phyloP scores from a whole-genome alignment of 495 filamentous ascomycete genomes.

The Aspergillus homomorphus region DNA sequence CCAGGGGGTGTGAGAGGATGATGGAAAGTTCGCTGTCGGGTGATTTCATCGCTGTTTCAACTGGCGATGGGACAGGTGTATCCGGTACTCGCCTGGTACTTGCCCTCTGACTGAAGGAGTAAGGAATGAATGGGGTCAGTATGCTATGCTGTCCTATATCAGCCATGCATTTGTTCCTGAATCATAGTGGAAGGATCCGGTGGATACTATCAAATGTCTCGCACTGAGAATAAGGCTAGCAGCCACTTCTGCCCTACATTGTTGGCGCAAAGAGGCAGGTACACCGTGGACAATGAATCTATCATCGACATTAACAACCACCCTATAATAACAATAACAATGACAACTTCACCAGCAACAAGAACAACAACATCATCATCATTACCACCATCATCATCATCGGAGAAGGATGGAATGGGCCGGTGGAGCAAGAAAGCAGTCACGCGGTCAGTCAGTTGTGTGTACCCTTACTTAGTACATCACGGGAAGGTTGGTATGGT shows the following conservation, averaged over 20 bases:
- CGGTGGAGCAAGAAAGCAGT: conserved; percentile 16
- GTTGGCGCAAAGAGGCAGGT: neutral
- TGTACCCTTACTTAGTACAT: conserved; percentile 14
- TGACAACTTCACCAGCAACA: neutral
- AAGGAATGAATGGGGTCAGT: neutral
- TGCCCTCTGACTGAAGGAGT: neutral
- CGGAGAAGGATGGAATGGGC: conserved; percentile 12
- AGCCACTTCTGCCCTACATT: neutral
- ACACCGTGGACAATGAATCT: neutral
- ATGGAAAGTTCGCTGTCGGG: neutral
- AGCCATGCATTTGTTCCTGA: neutral
- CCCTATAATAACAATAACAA: neutral
- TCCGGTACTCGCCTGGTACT: neutral
- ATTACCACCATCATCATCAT: neutral
- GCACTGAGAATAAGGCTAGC: neutral
- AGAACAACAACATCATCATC: neutral
- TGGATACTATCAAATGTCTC: neutral
- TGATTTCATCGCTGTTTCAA: neutral
- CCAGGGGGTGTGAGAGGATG: too few species aligned
- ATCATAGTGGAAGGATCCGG: neutral
- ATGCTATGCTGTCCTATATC: neutral
- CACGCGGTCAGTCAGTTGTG: conserved; percentile 15
- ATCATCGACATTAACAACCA: neutral
- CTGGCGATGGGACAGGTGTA: neutral
- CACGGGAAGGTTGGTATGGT: neutral